Evolutionary conservation across 345 rosid species (phyloP), one percentile per base, ranked within the genome.

Genomic region (Hirschfeldia incana): DNA sequence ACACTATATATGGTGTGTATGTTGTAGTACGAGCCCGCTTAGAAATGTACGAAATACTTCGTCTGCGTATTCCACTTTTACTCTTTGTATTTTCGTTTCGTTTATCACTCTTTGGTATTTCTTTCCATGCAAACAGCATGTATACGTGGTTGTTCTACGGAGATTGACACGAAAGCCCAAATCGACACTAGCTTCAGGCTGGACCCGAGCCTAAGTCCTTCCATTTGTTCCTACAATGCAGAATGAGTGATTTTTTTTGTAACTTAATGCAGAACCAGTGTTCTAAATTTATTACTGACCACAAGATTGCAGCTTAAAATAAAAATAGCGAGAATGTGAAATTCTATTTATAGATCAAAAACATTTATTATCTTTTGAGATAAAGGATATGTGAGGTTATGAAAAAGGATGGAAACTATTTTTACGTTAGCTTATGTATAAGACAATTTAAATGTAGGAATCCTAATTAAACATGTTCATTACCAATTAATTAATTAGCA

Each of bases 61-160:
- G 1, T 46, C 15, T 4, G 55, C 66, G 66, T 57, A 75, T 13
- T 27, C 17, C 39, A 65, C 10, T 4, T 55, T 3, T 8, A 66
- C 72, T 65, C n/a, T 28, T 37, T 26, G 42, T 2, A 53, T 0
- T 55, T 8, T 66, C 66, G 5, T 55, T 33, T 33, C 6, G 36
- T 33, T 33, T 33, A 6, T 33, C 5, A 5, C 36, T 33, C 36
- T 33, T 33, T 33, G 46, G 46, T 39, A 39, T 39, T 11, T 39
- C 46, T 30, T 2, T 27, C 74, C 79, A 76, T 17, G 46, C 34
- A 37, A 59, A 11, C 13, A 55, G 4, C 78, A 67, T 27, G 66
- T 66, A 13, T 67, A 75, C 15, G 12, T 42, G 11, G 60, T 44
- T 27, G 58, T 67, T 59, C 16, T 76, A 16, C 21, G 33, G 27